phyloP scores from a whole-genome alignment of 106 monocot species.

The Agapanthus africanus region DNA sequence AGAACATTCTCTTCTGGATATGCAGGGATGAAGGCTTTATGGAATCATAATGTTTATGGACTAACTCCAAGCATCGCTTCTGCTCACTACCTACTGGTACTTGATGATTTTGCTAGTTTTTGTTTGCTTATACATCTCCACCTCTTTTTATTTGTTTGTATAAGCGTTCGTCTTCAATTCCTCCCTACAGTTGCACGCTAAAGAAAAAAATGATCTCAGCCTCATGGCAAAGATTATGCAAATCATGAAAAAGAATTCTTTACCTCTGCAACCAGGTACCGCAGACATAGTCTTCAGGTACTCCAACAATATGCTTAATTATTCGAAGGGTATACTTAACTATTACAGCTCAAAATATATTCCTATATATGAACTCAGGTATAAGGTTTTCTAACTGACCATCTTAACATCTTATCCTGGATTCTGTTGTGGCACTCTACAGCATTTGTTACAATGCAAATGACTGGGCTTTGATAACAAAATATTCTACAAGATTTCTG shows the following conservation, averaged over 20 bases:
- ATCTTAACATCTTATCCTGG: background rate
- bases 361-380: background rate
- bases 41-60: constrained; percentile 96
- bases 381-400: background rate
- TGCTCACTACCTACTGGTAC: constrained; percentile 88
- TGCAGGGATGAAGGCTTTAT: constrained; percentile 76
- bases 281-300: constrained; percentile 96
- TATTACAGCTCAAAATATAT: constrained; percentile 1
- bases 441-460: constrained; percentile 72
- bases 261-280: constrained; percentile 86
- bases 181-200: constrained; percentile 62
- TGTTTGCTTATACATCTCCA: constrained; percentile 1
- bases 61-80: constrained; percentile 77
- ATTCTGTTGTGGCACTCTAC: constrained; percentile 14
- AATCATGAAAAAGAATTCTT: constrained; percentile 45
- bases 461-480: constrained; percentile 61
- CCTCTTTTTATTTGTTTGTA: background rate
- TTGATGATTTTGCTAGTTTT: constrained; percentile 1
- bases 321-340: background rate
- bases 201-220: constrained; percentile 54
- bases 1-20: constrained; percentile 8
- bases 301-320: background rate
- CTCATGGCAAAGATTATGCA: constrained; percentile 73
- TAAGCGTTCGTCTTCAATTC: background rate
- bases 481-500: constrained; percentile 66